Evolutionary conservation across 192 early-diverging fungal genomes (phyloP), one percentile per base, ranked within the genome.

Genomic region (Cetraspora pellucida): DNA sequence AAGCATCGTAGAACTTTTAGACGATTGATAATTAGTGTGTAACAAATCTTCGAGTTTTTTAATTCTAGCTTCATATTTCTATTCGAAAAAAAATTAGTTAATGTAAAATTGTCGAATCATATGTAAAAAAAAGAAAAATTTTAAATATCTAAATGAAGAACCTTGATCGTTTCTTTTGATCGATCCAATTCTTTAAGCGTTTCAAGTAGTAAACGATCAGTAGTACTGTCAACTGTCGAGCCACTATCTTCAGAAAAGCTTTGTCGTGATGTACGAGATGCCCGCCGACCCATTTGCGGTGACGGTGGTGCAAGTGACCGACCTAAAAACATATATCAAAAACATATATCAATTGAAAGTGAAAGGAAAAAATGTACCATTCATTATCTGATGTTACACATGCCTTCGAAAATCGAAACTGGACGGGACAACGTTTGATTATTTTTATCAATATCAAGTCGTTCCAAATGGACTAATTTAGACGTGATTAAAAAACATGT

Each of bases 111-210:
- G n/a, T 49, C 49, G 17, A 52, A 52, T 49, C 1, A 70, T 49
- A 25, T n/a, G 11, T 49, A 43, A 37, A 52, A 70, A 19, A 60
- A 28, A 61, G 2, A 23, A 58, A 45, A 21, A 25, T 11, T 16
- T 11, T 10, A 45, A 45, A 52, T 68, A n/a, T n/a, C n/a, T n/a
- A n/a, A n/a, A n/a, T 61, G 11, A 46, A 19, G 31, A 17, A 81
- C 80, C 77, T 78, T 77, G 49, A 81, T 46, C 31, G 74, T 77
- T 23, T 77, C 77, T 57, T 81, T 76, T 0, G 80, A 60, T 43
- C 52, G 66, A 19, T 74, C 63, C 25, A 81, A 61, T 10, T 72
- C 59, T 55, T 59, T 74, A 21, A n/a, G 69, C 55, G 30, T 77
- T 49, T 72, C 77, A 10, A 74, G 19, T 11, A 57, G 27, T 1